Percentiles rank a stretch among this genome's conserved stretches.
Evolutionary conservation across 2,329 filamentous ascomycete species (phyloP).

Genomic region (Cytospora paraplurivora): DNA sequence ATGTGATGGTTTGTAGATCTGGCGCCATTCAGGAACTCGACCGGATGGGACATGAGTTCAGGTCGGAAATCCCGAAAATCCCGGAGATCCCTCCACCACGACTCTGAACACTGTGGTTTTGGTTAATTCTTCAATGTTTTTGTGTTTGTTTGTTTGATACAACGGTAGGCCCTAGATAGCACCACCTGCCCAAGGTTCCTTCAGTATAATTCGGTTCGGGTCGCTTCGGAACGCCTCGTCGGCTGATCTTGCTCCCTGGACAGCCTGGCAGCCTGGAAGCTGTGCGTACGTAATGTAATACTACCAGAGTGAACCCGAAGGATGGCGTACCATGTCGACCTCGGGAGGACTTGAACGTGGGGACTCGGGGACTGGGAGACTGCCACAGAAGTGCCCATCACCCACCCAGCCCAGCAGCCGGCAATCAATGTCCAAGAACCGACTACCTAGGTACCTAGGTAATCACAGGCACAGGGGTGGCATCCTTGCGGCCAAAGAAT

Average conservation of each 20-base stretch:
- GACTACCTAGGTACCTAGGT: no score
- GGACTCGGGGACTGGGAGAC: neutral
- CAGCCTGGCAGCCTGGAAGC: neutral
- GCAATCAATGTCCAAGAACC: constrained; percentile 4
- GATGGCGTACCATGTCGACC: neutral
- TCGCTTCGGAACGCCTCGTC: constrained; percentile 5
- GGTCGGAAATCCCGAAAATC: neutral
- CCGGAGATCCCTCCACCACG: neutral
- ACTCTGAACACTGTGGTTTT: no score
- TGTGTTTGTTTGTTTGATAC: no score
- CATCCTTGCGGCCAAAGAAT: constrained; percentile 10
- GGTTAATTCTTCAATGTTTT: no score
- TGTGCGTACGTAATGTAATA: neutral
- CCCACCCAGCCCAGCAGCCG: no score
- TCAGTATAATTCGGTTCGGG: neutral
- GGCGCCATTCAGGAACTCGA: constrained; percentile 9
- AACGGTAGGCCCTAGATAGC: no score
- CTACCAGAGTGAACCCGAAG: neutral
- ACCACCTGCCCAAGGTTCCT: no score
- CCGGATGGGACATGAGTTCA: neutral
- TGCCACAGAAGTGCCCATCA: constrained; percentile 1
- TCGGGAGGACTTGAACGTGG: neutral
- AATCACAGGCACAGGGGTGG: constrained; percentile 4
- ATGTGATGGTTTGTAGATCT: constrained; percentile 23
- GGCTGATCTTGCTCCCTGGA: constrained; percentile 2